A percentile compares a stretch with the other conserved stretches of the same genome.
Evolutionary conservation across 345 rosid species (phyloP).

Genomic region (Euphorbia tirucalli): DNA sequence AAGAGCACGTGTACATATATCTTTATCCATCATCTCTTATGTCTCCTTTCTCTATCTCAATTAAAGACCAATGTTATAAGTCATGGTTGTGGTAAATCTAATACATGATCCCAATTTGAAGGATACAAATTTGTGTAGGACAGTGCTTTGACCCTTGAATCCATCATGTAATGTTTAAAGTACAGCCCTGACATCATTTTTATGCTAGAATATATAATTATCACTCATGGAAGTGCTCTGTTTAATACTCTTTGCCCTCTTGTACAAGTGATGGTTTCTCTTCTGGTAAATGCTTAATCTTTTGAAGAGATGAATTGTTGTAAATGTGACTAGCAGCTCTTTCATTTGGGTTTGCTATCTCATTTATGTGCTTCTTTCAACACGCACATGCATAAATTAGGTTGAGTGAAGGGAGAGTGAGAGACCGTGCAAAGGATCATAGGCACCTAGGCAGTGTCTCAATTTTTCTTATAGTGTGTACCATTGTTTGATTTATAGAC

Average conservation of each 20-base stretch:
- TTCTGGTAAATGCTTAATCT: conserved; percentile 1
- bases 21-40: neutral
- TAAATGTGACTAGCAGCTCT: neutral
- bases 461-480: neutral
- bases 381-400: neutral
- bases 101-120: neutral
- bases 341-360: neutral
- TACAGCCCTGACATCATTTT: neutral
- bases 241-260: no score
- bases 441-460: neutral
- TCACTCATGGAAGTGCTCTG: neutral
- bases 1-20: neutral
- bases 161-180: neutral
- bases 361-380: neutral
- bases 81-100: neutral
- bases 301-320: neutral
- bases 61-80: neutral
- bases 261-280: neutral
- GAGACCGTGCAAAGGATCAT: neutral
- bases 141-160: neutral
- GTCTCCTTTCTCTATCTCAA: neutral
- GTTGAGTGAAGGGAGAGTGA: neutral
- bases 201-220: neutral
- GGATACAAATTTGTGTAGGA: neutral
- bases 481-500: neutral